These are phyloP conservation scores for Stemphylium vesicarium DNA, from an alignment of 2,329 filamentous ascomycete species.

Conservation along the genomic window DNA sequence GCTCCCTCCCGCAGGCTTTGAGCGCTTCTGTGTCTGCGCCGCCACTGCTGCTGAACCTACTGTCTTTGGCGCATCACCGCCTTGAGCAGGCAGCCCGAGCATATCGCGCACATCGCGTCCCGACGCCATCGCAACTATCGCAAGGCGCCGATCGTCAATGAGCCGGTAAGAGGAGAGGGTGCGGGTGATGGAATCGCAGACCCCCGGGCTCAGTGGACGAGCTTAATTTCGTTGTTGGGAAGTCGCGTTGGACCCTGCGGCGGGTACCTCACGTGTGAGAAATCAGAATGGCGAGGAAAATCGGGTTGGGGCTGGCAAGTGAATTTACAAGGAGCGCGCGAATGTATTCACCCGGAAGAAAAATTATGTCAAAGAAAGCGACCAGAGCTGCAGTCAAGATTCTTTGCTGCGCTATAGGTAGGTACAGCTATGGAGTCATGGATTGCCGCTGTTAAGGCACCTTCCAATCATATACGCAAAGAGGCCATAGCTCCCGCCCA, in stretches of 20 bases:
- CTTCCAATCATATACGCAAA: constrained; percentile 19
- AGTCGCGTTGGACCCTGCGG: constrained; percentile 18
- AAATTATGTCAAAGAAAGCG: not conserved
- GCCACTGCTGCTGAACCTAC: constrained; percentile 27
- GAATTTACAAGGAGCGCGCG: constrained; percentile 6
- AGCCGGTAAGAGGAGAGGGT: constrained; percentile 21
- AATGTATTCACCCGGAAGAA: not conserved
- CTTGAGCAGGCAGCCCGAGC: constrained; percentile 73
- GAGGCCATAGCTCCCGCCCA: constrained; percentile 17
- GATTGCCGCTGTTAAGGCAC: constrained; percentile 19
- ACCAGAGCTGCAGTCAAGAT: constrained; percentile 2
- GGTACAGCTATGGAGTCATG: constrained; percentile 20
- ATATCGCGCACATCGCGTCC: constrained; percentile 80
- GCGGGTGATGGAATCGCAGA: constrained; percentile 33
- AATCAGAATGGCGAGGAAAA: constrained; percentile 6
- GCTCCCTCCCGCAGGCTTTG: constrained; percentile 64
- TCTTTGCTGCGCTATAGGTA: constrained; percentile 16
- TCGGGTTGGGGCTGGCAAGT: constrained; percentile 2
- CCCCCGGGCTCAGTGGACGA: constrained; percentile 32
- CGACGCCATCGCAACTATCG: constrained; percentile 43
- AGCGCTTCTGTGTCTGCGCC: constrained; percentile 70
- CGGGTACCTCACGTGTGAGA: constrained; percentile 19
- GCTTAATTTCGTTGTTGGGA: constrained; percentile 22
- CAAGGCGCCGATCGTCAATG: constrained; percentile 26
- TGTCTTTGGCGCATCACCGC: constrained; percentile 50